These are phyloP conservation scores for Byssothecium circinans DNA, from an alignment of 2,329 filamentous ascomycete species.

Conservation along the genomic window DNA sequence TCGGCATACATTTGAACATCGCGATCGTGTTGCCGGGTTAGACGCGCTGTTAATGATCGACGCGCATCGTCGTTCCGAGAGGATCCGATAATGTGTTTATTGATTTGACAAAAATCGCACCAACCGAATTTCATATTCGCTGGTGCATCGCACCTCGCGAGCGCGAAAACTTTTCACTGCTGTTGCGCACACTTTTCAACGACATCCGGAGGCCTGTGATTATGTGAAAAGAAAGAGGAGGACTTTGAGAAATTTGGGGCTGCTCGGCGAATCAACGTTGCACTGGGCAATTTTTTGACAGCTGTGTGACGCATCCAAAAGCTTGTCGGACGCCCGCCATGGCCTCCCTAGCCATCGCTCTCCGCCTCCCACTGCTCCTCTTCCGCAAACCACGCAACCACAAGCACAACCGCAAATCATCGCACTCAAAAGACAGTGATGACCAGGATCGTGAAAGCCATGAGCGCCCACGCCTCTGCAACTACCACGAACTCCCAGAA, in stretches of 20 bases:
- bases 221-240: background rate
- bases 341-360: conserved; percentile 17
- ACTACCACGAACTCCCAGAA: conserved; percentile 38
- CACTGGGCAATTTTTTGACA: background rate
- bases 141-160: background rate
- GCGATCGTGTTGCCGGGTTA: background rate
- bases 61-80: background rate
- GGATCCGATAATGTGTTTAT: background rate
- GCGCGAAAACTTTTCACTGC: background rate
- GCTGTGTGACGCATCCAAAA: background rate
- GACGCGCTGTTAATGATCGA: background rate
- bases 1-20: too few species aligned
- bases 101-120: background rate
- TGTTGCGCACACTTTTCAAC: too few species aligned
- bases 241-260: too few species aligned
- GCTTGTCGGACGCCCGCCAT: too few species aligned
- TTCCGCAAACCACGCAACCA: conserved; percentile 16
- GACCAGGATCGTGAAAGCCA: background rate
- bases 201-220: background rate
- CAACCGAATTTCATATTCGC: background rate
- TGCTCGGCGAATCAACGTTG: too few species aligned
- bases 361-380: conserved; percentile 18
- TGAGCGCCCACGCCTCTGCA: conserved; percentile 23
- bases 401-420: background rate
- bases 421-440: background rate